phyloP scores from a whole-genome alignment of 2,329 filamentous ascomycete species.

The Aspergillus transmontanensis region DNA sequence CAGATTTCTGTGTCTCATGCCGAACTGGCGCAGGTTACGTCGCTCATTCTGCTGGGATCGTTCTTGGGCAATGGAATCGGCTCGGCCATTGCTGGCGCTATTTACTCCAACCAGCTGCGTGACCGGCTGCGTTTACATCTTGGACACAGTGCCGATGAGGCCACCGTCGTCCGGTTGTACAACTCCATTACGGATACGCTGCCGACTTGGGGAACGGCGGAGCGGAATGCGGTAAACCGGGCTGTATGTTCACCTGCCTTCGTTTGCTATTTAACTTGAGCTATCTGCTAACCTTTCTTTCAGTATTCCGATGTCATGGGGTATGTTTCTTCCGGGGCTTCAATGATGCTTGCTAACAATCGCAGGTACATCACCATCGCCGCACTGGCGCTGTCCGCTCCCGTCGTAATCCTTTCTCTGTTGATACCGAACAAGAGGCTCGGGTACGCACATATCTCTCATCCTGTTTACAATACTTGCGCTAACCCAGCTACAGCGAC shows the following conservation, averaged over 20 bases:
- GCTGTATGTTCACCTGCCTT: slow-evolving; percentile 30
- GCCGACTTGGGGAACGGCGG: slow-evolving; percentile 44
- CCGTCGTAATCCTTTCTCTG: slow-evolving; percentile 29
- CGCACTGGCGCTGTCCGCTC: slow-evolving; percentile 31
- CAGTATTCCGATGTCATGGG: slow-evolving; percentile 36
- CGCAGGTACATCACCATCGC: slow-evolving; percentile 33
- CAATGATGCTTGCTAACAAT: slow-evolving; percentile 4
- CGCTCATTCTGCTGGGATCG: slow-evolving; percentile 47
- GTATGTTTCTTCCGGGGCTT: slow-evolving; percentile 6
- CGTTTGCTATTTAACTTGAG: background rate
- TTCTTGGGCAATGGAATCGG: slow-evolving; percentile 43
- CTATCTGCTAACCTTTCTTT: slow-evolving; percentile 9
- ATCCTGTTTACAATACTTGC: background rate
- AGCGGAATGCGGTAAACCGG: slow-evolving; percentile 46
- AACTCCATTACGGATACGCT: slow-evolving; percentile 50
- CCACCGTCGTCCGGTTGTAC: slow-evolving; percentile 42
- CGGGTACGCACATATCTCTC: slow-evolving; percentile 19
- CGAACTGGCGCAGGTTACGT: slow-evolving; percentile 53
- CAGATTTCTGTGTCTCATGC: slow-evolving; percentile 51
- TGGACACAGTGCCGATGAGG: slow-evolving; percentile 31
- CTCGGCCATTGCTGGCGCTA: slow-evolving; percentile 50
- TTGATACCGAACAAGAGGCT: slow-evolving; percentile 32
- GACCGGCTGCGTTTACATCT: slow-evolving; percentile 40
- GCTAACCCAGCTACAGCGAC: slow-evolving; percentile 14
- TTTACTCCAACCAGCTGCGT: slow-evolving; percentile 53